A percentile compares a stretch with the other conserved stretches of the same genome.
phyloP scores from a whole-genome alignment of 106 monocot species.

The Acanthochlamys bracteata region DNA sequence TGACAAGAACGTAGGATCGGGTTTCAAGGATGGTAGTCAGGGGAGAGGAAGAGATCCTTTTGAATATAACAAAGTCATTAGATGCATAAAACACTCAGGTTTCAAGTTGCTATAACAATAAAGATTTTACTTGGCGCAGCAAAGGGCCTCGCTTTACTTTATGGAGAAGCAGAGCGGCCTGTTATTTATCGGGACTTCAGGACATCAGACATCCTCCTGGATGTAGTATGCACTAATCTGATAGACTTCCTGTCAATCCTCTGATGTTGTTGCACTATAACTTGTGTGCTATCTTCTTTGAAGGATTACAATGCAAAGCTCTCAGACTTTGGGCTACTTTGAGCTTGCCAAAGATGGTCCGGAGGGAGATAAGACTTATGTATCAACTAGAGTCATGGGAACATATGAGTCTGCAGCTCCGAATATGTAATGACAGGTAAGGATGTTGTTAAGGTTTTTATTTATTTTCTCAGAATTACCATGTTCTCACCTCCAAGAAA shows the following conservation, averaged over 20 bases:
- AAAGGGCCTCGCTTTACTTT: slow-evolving; percentile 44
- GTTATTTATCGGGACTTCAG: slow-evolving; percentile 48
- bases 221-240: slow-evolving; percentile 16
- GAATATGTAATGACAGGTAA: slow-evolving; percentile 59
- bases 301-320: slow-evolving; percentile 47
- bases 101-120: slow-evolving; percentile 30
- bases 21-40: too few relatives aligned
- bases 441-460: background rate
- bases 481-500: too few relatives aligned
- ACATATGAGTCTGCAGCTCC: slow-evolving; percentile 44
- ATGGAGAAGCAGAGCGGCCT: slow-evolving; percentile 41
- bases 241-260: background rate
- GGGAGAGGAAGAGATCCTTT: too few relatives aligned
- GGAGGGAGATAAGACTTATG: slow-evolving; percentile 46
- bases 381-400: slow-evolving; percentile 43
- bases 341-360: slow-evolving; percentile 45
- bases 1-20: too few relatives aligned
- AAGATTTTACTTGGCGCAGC: slow-evolving; percentile 45
- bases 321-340: slow-evolving; percentile 49
- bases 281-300: background rate
- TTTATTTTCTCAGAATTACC: background rate
- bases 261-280: too few relatives aligned
- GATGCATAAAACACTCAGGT: too few relatives aligned
- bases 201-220: slow-evolving; percentile 39
- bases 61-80: too few relatives aligned